Percentiles rank a stretch among this genome's conserved stretches.
Conservation (phyloP, 1,139 yeast genomes). For the Debaryomyces sp. region DNA sequence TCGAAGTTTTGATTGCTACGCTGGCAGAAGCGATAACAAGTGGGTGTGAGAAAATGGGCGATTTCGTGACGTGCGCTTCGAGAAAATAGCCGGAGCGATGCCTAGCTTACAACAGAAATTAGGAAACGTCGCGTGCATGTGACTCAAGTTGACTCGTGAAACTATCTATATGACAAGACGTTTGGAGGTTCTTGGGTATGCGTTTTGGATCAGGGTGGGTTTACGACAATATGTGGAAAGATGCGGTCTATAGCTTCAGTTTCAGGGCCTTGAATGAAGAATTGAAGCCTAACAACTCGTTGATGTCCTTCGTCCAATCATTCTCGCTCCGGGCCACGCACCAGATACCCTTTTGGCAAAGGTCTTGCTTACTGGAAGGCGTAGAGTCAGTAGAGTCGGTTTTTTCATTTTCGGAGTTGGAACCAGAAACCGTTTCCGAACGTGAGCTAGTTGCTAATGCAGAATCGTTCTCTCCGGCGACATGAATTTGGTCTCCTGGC, state of each 20-base stretch:
- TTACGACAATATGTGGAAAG: too few species aligned
- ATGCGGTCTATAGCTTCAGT: slow-evolving; percentile 8
- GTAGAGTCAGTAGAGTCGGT: not conserved
- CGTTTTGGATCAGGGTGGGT: not conserved
- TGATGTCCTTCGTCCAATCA: slow-evolving; percentile 91
- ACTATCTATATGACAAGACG: not conserved
- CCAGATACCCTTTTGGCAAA: slow-evolving; percentile 66
- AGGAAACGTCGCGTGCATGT: not conserved
- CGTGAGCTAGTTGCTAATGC: slow-evolving; percentile 40
- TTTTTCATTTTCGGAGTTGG: not conserved
- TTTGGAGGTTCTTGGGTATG: not conserved
- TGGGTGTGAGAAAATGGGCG: not conserved
- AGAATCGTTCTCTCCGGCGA: slow-evolving; percentile 61
- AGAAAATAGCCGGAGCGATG: not conserved
- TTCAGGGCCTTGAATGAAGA: slow-evolving; percentile 58
- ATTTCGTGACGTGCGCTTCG: not conserved
- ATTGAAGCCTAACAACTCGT: slow-evolving; percentile 86
- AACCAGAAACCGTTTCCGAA: not conserved
- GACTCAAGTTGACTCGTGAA: not conserved
- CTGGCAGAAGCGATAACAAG: not conserved
- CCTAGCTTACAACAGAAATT: too few species aligned
- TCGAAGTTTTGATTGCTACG: not conserved
- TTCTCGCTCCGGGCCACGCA: slow-evolving; percentile 81
- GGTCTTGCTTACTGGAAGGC: slow-evolving; percentile 2
- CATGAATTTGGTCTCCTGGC: slow-evolving; percentile 80